Evolutionary conservation across 148 eudicot species (phyloP), one percentile per base, ranked within the genome.

Genomic region (Drosera capensis): DNA sequence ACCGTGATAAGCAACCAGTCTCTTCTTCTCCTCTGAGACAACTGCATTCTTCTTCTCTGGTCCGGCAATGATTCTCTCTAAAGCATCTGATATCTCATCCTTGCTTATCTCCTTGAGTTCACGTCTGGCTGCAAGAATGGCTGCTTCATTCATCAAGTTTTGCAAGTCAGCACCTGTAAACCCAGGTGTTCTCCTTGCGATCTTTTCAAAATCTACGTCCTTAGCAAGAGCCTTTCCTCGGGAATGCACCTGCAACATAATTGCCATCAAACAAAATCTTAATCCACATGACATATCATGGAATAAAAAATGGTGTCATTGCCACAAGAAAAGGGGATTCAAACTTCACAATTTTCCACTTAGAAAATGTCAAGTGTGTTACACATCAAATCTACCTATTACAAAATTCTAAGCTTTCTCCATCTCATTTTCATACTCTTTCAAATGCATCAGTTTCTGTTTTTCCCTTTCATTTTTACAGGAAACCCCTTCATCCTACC

Each of bases 41-140:
- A 92, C 99, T 17, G 95, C 99, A 44, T 92, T 92, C 66, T 92
- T 92, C 94, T 92, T 92, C 71, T 92, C 99, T n/a, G 99, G 99
- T 36, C 99, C 99, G 18, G 99, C 99, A 60, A 92, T 92, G 24
- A 92, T 92, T 51, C 99, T 80, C 73, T 92, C 99, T 7, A 92
- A 58, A 35, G 99, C 99, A 68, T 92, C 99, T 4, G 93, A 63
- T 49, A 92, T 92, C 75, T 92, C 99, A 26, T 92, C 99, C 60
- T 92, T 92, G 84, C 99, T 92, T 29, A 92, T 92, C 58, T 92
- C 95, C 77, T 92, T 92, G 16, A 92, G 94, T 21, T 86, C 94
- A 31, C 99, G 86, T 49, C 99, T 71, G 25, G 99, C 99, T 30
- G 99, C 99, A 52, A 92, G 85, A 57, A 92, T 92, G 59, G 99